phyloP scores from a whole-genome alignment of 495 filamentous ascomycete genomes.

The Trypethelium eluteriae region DNA sequence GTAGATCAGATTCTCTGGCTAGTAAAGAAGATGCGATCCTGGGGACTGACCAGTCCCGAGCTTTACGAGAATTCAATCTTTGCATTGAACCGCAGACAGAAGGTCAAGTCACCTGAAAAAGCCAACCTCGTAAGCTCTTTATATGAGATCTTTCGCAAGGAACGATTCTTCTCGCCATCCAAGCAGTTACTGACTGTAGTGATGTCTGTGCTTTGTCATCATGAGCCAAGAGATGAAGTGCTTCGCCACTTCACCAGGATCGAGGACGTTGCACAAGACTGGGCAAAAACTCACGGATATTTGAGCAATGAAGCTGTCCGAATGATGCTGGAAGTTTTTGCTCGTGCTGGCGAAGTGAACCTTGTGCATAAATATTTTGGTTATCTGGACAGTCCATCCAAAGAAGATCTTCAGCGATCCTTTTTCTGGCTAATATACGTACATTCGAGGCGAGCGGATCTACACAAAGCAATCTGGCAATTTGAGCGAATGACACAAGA shows the following conservation, averaged over 20 bases:
- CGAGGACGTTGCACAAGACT: constrained; percentile 21
- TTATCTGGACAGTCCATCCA: constrained; percentile 38
- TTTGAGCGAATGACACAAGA: constrained; percentile 52
- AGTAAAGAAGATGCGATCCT: constrained; percentile 11
- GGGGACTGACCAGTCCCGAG: constrained; percentile 4
- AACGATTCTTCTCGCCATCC: background rate
- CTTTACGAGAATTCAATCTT: constrained; percentile 19
- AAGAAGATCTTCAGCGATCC: constrained; percentile 34
- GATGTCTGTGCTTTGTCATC: background rate
- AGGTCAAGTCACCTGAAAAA: background rate
- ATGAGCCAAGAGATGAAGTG: constrained; percentile 7
- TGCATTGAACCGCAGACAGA: background rate
- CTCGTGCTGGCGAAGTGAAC: constrained; percentile 46
- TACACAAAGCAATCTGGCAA: constrained; percentile 46
- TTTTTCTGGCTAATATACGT: constrained; percentile 48
- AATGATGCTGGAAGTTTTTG: constrained; percentile 41
- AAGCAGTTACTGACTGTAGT: background rate
- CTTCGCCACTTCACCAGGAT: constrained; percentile 15
- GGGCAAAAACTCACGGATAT: constrained; percentile 20
- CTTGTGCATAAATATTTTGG: constrained; percentile 50
- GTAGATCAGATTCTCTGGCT: background rate
- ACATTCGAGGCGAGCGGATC: constrained; percentile 57
- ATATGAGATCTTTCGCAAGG: constrained; percentile 6
- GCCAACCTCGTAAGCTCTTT: background rate
- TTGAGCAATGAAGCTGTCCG: constrained; percentile 14